Conservation (phyloP, 176 grass and related monocot genomes). For the Stipa capillata region DNA sequence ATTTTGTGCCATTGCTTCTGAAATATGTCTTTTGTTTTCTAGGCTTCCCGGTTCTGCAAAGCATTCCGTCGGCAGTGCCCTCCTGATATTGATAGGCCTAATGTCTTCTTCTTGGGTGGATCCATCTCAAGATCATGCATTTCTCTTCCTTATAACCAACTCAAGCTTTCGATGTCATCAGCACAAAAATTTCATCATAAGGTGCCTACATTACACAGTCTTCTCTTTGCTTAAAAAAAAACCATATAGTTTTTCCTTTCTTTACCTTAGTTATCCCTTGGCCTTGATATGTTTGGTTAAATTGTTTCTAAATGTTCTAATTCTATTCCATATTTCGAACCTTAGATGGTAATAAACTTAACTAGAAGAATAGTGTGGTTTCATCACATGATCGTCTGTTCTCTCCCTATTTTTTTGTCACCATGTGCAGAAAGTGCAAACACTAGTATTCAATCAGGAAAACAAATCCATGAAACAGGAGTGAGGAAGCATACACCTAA, state of each 20-base stretch:
- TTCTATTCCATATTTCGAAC: neutral
- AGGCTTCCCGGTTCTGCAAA: slow-evolving; percentile 52
- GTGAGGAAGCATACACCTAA: neutral
- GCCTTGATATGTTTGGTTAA: neutral
- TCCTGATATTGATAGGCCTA: slow-evolving; percentile 24
- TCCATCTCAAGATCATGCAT: slow-evolving; percentile 58
- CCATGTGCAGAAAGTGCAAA: neutral
- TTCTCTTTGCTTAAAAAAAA: neutral
- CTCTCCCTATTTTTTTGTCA: neutral
- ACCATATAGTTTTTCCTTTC: neutral
- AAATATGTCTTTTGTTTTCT: slow-evolving; percentile 10
- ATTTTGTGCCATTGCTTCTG: neutral
- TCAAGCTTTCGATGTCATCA: slow-evolving; percentile 41
- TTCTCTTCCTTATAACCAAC: slow-evolving; percentile 46
- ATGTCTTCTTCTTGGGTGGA: slow-evolving; percentile 83
- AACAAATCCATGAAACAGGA: neutral
- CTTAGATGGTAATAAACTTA: neutral
- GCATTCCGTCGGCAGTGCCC: slow-evolving; percentile 27
- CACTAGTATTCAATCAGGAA: neutral
- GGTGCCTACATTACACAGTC: slow-evolving; percentile 26
- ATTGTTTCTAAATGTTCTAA: neutral
- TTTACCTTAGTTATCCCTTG: neutral
- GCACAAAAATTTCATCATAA: slow-evolving; percentile 47
- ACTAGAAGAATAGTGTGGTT: neutral
- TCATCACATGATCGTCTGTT: neutral